Evolutionary conservation across 2,329 filamentous ascomycete genomes (phyloP).

Genomic region (Nothomitra cinnamomea): DNA sequence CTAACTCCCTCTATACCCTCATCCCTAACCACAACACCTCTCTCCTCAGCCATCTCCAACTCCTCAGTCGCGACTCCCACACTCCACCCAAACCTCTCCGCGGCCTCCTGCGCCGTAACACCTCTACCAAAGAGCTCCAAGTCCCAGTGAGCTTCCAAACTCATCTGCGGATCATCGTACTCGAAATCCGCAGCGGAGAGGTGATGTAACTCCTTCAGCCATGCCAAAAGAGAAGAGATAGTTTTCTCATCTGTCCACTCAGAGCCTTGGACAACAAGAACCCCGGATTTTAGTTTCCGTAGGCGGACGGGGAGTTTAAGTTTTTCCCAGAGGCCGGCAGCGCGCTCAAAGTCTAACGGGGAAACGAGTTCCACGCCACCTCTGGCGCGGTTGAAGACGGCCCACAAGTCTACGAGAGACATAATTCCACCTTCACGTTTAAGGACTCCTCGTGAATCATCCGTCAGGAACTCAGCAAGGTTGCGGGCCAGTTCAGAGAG

Average conservation of each 20-base stretch:
- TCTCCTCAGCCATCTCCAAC: conserved; percentile 91
- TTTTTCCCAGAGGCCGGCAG: conserved; percentile 73
- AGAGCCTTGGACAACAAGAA: conserved; percentile 80
- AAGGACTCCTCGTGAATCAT: conserved; percentile 64
- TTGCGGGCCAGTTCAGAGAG: conserved; percentile 74
- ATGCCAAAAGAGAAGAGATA: conserved; percentile 54
- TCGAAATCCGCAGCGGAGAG: conserved; percentile 36
- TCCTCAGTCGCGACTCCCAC: conserved; percentile 91
- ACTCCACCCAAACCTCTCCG: conserved; percentile 89
- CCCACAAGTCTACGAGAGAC: conserved; percentile 80
- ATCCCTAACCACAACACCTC: conserved; percentile 72
- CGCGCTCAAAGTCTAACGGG: conserved; percentile 80
- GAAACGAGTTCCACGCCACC: conserved; percentile 91
- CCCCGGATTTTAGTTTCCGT: conserved; percentile 76
- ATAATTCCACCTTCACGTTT: conserved; percentile 74
- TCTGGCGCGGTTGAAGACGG: conserved; percentile 81
- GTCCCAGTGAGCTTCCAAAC: conserved; percentile 52
- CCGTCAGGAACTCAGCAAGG: conserved; percentile 74
- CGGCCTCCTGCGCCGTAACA: conserved; percentile 76
- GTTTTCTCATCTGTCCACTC: conserved; percentile 88
- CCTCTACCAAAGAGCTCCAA: conserved; percentile 65
- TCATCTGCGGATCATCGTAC: conserved; percentile 27
- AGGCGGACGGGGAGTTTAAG: conserved; percentile 73
- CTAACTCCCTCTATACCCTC: conserved; percentile 78
- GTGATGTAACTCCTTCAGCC: conserved; percentile 58